These are phyloP conservation scores for Penicillium samsonianum DNA, from an alignment of 495 filamentous ascomycete species.

Conservation along the genomic window DNA sequence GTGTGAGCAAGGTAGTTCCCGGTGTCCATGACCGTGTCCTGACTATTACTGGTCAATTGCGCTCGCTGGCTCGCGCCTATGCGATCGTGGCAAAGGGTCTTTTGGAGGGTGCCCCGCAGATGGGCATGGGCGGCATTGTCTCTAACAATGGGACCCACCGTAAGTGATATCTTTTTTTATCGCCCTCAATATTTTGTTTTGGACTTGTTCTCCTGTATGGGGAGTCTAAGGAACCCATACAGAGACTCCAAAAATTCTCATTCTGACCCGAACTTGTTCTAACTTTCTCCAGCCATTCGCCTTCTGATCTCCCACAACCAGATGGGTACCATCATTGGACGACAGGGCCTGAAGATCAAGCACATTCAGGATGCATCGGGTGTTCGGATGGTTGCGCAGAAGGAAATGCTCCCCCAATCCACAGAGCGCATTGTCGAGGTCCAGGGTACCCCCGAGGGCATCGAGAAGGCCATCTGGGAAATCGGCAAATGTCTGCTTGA, in stretches of 20 bases:
- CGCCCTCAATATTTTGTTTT: background rate
- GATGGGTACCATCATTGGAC: constrained; percentile 98
- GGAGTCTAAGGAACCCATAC: background rate
- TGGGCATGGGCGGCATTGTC: constrained; percentile 91
- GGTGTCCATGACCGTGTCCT: constrained; percentile 96
- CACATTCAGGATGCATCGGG: constrained; percentile 97
- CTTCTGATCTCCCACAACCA: constrained; percentile 99
- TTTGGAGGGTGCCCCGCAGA: constrained; percentile 86
- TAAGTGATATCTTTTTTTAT: constrained; percentile 53
- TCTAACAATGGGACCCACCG: constrained; percentile 87
- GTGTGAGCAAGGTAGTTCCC: constrained; percentile 97
- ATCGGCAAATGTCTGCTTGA: constrained; percentile 98
- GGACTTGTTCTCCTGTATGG: background rate
- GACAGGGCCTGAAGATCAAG: constrained; percentile 97
- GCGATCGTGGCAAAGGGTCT: constrained; percentile 88
- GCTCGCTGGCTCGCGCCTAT: constrained; percentile 86
- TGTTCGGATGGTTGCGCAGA: constrained; percentile 98
- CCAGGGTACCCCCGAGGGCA: constrained; percentile 87
- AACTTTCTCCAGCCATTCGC: constrained; percentile 73
- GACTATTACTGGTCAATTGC: constrained; percentile 86
- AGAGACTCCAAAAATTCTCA: background rate
- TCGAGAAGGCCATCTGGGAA: constrained; percentile 95
- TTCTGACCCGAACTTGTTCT: constrained; percentile 20
- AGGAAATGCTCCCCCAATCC: constrained; percentile 98
- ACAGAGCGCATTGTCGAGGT: constrained; percentile 99